Conservation (phyloP, 257 asterid species). For the Pogostemon cablin region DNA sequence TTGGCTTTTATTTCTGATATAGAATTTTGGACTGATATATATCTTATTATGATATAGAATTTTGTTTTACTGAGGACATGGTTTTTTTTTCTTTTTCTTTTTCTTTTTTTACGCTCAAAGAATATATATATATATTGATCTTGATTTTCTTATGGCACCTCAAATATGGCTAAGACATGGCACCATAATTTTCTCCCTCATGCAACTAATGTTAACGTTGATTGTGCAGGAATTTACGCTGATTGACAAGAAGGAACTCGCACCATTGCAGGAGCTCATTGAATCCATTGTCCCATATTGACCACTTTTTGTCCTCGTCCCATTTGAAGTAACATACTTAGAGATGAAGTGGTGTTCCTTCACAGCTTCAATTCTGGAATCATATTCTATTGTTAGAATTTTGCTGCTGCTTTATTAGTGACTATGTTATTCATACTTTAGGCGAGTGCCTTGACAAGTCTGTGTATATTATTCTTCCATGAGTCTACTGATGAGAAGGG, state of each 20-base stretch:
- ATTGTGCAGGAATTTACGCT: slow-evolving; percentile 76
- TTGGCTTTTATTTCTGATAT: neutral
- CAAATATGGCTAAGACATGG: neutral
- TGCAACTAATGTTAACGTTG: slow-evolving; percentile 9
- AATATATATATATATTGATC: neutral
- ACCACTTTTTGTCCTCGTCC: slow-evolving; percentile 27
- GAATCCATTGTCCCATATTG: slow-evolving; percentile 79
- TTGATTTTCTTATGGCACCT: slow-evolving; percentile 9
- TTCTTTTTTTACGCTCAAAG: neutral
- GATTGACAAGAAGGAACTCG: slow-evolving; percentile 93
- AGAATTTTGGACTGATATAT: neutral
- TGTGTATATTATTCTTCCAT: slow-evolving; percentile 27
- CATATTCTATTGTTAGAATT: slow-evolving; percentile 15
- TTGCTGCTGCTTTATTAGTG: neutral
- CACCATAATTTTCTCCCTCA: neutral
- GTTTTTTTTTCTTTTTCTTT: neutral
- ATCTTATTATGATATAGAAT: neutral
- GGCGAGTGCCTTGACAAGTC: neutral
- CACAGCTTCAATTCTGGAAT: slow-evolving; percentile 22
- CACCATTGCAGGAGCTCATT: slow-evolving; percentile 90
- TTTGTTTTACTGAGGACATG: neutral
- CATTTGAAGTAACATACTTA: slow-evolving; percentile 31
- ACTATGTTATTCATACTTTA: neutral
- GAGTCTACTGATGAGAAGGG: neutral
- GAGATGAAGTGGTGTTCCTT: slow-evolving; percentile 25